Percentiles rank a stretch among this genome's conserved stretches.
Evolutionary conservation across 2,329 filamentous ascomycete genomes (phyloP).

Genomic region (Berkeleyomyces rouxiae): DNA sequence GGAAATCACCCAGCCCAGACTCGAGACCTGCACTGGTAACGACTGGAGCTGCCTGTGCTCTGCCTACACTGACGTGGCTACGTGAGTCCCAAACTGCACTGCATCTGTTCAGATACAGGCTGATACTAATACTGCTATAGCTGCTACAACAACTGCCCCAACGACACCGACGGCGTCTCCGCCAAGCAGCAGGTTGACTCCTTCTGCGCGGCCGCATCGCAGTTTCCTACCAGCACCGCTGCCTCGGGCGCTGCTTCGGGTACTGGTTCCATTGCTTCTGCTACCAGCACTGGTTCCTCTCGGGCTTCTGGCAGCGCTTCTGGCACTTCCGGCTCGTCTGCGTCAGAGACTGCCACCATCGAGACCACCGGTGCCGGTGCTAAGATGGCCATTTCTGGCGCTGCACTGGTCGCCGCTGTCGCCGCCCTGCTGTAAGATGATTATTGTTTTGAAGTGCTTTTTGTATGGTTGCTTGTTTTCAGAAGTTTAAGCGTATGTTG

Average conservation of each 20-base stretch:
- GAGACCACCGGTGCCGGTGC: conserved; percentile 20
- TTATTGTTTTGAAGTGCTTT: not conserved
- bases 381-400: conserved; percentile 22
- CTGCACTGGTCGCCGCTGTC: conserved; percentile 24
- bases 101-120: not conserved
- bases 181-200: conserved; percentile 25
- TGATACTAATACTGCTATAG: conserved; percentile 17
- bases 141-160: conserved; percentile 42
- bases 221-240: conserved; percentile 23
- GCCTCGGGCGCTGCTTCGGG: conserved; percentile 15
- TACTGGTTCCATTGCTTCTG: conserved; percentile 13
- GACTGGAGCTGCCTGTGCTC: conserved; percentile 34
- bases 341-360: conserved; percentile 17
- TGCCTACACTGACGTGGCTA: conserved; percentile 28
- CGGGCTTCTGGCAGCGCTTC: conserved; percentile 14
- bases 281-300: conserved; percentile 16
- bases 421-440: conserved; percentile 22
- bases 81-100: conserved; percentile 22
- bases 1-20: conserved; percentile 24
- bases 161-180: conserved; percentile 24
- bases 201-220: conserved; percentile 30
- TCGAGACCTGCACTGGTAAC: conserved; percentile 22
- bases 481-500: not conserved
- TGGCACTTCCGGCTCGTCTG: conserved; percentile 14
- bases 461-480: not conserved